Evolutionary conservation across 2,329 filamentous ascomycete genomes (phyloP).

Genomic region (Ilyonectria destructans): DNA sequence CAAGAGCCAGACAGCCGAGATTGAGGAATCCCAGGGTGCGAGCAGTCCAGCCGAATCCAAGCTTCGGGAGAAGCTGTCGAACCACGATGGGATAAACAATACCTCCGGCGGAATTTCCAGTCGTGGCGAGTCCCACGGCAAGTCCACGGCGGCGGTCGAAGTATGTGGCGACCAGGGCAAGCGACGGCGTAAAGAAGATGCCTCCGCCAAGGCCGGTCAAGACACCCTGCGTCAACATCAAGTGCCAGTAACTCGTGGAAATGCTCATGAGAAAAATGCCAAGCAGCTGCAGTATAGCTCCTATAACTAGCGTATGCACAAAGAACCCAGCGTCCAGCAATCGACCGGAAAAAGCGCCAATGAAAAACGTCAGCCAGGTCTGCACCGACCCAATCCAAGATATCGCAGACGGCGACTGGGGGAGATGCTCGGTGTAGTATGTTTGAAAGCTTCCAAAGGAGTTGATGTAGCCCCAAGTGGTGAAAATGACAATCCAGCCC

Average conservation of each 20-base stretch:
- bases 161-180: slow-evolving; percentile 73
- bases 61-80: slow-evolving; percentile 64
- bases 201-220: slow-evolving; percentile 69
- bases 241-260: slow-evolving; percentile 63
- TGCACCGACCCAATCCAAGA: slow-evolving; percentile 66
- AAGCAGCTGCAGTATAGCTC: slow-evolving; percentile 57
- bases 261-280: slow-evolving; percentile 64
- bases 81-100: slow-evolving; percentile 70
- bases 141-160: slow-evolving; percentile 69
- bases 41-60: slow-evolving; percentile 74
- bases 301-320: slow-evolving; percentile 56
- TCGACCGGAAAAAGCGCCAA: slow-evolving; percentile 62
- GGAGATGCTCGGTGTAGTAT: slow-evolving; percentile 56
- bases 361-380: slow-evolving; percentile 60
- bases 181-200: slow-evolving; percentile 69
- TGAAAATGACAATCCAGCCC: slow-evolving; percentile 60
- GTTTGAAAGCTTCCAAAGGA: slow-evolving; percentile 63
- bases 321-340: slow-evolving; percentile 63
- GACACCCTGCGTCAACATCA: slow-evolving; percentile 66
- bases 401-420: slow-evolving; percentile 57
- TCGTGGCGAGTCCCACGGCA: slow-evolving; percentile 72
- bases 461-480: slow-evolving; percentile 63
- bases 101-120: slow-evolving; percentile 69
- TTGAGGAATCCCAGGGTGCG: slow-evolving; percentile 79
- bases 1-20: slow-evolving; percentile 79